Evolutionary conservation across 495 filamentous ascomycete species (phyloP).

Genomic region (Aspergillus steynii): DNA sequence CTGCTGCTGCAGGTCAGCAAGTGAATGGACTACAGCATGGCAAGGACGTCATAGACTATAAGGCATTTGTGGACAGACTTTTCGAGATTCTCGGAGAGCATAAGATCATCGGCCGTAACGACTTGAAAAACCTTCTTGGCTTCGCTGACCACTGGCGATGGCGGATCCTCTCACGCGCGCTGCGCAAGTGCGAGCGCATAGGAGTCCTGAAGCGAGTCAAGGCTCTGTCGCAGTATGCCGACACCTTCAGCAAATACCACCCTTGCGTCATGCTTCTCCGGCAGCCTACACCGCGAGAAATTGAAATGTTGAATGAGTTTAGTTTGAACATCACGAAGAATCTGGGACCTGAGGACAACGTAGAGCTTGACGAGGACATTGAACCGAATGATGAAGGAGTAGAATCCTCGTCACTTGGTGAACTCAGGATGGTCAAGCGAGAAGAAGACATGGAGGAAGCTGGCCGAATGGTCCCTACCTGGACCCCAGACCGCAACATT

Average conservation of each 20-base stretch:
- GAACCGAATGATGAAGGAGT: constrained; percentile 31
- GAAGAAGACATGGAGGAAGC: constrained; percentile 34
- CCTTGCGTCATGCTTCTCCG: constrained; percentile 72
- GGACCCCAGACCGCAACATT: constrained; percentile 54
- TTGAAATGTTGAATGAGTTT: constrained; percentile 54
- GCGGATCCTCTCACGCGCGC: constrained; percentile 64
- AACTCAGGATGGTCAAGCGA: constrained; percentile 24
- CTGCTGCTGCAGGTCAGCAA: not conserved
- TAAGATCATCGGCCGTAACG: constrained; percentile 52
- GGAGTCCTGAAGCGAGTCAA: constrained; percentile 69
- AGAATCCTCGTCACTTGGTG: constrained; percentile 19
- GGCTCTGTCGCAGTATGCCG: constrained; percentile 52
- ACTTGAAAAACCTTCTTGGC: constrained; percentile 65
- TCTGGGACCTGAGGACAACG: constrained; percentile 41
- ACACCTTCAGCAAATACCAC: constrained; percentile 34
- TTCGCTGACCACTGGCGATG: constrained; percentile 61
- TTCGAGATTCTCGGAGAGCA: constrained; percentile 48
- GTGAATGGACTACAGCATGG: not conserved
- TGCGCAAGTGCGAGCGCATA: constrained; percentile 66
- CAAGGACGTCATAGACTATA: constrained; percentile 40
- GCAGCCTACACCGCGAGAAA: constrained; percentile 67
- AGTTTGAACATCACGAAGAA: constrained; percentile 28
- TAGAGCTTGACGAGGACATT: constrained; percentile 40
- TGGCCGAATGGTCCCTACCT: constrained; percentile 48
- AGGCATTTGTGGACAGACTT: constrained; percentile 42